Conservation (phyloP, 257 asterid genomes). For the Fraxinus cuspidata region DNA sequence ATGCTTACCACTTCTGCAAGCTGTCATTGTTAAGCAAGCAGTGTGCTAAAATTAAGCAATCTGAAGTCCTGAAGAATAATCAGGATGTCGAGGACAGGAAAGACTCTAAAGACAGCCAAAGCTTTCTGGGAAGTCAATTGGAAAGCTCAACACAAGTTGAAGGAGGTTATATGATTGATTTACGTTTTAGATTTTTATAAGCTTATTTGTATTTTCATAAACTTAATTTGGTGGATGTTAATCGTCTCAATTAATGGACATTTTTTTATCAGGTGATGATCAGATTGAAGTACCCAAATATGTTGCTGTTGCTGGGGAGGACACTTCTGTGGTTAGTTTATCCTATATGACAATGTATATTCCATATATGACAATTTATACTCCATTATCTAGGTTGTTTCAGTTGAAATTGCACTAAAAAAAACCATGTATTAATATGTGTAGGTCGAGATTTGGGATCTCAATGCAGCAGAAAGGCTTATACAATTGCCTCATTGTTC, state of each 20-base stretch:
- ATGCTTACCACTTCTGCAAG: slow-evolving; percentile 91
- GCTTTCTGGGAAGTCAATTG: slow-evolving; percentile 29
- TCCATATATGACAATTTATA: not conserved
- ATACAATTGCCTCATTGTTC: slow-evolving; percentile 48
- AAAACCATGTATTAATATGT: slow-evolving; percentile 16
- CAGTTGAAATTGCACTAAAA: not conserved
- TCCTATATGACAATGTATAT: not conserved
- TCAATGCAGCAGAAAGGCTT: slow-evolving; percentile 51
- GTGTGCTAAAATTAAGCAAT: slow-evolving; percentile 14
- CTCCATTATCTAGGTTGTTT: slow-evolving; percentile 7
- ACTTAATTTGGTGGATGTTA: not conserved
- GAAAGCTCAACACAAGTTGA: slow-evolving; percentile 26
- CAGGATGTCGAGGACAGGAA: slow-evolving; percentile 28
- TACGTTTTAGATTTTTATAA: not conserved
- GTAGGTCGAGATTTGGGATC: slow-evolving; percentile 84
- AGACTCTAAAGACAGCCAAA: slow-evolving; percentile 15
- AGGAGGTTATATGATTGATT: slow-evolving; percentile 18
- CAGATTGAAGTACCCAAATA: slow-evolving; percentile 40
- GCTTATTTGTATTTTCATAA: not conserved
- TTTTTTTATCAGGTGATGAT: slow-evolving; percentile 27
- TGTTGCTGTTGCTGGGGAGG: slow-evolving; percentile 75
- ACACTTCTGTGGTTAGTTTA: slow-evolving; percentile 55
- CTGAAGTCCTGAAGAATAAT: slow-evolving; percentile 27
- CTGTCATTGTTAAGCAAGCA: slow-evolving; percentile 55
- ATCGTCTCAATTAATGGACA: not conserved